Evolutionary conservation across 345 rosid species (phyloP).

Genomic region (Ceriops zippeliana): DNA sequence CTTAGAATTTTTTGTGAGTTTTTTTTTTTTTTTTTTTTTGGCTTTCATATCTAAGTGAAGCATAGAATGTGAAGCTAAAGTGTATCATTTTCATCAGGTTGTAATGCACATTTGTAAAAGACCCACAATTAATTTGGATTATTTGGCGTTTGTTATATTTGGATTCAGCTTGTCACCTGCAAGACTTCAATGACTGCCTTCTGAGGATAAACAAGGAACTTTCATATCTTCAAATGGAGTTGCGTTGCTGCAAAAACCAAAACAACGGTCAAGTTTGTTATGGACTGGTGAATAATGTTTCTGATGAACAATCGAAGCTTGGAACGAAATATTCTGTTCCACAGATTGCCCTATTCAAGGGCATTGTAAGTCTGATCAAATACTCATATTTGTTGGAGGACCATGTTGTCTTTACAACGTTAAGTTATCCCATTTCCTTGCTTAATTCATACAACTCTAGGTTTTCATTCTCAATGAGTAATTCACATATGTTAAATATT

Average conservation of each 20-base stretch:
- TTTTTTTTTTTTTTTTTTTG: neutral
- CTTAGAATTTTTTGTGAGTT: too few species aligned
- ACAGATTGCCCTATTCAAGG: constrained; percentile 78
- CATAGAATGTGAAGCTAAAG: too few species aligned
- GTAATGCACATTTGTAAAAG: too few species aligned
- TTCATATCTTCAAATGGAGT: constrained; percentile 66
- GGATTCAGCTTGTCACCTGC: constrained; percentile 43
- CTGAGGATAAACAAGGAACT: constrained; percentile 84
- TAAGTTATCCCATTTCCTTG: neutral
- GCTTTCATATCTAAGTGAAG: too few species aligned
- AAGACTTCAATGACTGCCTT: constrained; percentile 58
- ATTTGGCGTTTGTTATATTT: neutral
- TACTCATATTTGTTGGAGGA: neutral
- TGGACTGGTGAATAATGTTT: constrained; percentile 75
- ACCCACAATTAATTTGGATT: too few species aligned
- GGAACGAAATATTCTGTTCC: constrained; percentile 80
- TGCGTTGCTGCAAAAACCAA: constrained; percentile 76
- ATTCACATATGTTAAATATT: neutral
- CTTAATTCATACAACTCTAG: too few species aligned
- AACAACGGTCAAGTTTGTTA: constrained; percentile 68
- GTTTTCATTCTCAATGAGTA: too few species aligned
- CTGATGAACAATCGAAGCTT: constrained; percentile 87
- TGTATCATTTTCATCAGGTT: too few species aligned
- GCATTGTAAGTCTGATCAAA: constrained; percentile 51
- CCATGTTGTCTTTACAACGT: neutral